Evolutionary conservation across 192 early-diverging fungal genomes (phyloP).

Genomic region (Rhizoclosmatium globosum): DNA sequence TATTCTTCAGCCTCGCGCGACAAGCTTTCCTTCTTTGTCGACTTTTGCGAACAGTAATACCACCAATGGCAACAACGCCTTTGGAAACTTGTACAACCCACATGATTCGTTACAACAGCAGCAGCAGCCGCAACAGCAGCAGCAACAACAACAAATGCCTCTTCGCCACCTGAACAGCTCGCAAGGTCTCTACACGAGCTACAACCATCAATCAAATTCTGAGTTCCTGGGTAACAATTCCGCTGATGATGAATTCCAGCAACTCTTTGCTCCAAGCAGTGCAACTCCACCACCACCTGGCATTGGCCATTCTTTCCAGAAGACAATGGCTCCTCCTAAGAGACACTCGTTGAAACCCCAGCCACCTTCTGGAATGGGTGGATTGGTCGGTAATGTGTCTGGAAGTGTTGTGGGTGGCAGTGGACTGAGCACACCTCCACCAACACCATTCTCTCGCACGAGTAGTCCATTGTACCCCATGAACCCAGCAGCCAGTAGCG

Average conservation of each 20-base stretch:
- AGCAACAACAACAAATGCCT: slow-evolving; percentile 27
- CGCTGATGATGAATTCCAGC: not conserved
- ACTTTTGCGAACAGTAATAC: slow-evolving; percentile 16
- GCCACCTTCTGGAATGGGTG: not conserved
- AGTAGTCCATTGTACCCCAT: slow-evolving; percentile 2
- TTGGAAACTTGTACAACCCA: slow-evolving; percentile 2
- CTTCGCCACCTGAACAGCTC: slow-evolving; percentile 25
- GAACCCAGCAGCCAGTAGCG: not conserved
- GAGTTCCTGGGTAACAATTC: not conserved
- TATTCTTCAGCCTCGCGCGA: slow-evolving; percentile 24
- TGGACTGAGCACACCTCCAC: slow-evolving; percentile 8
- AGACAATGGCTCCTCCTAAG: not conserved
- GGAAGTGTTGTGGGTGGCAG: not conserved
- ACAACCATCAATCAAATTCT: not conserved
- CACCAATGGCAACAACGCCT: not conserved
- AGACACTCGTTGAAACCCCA: not conserved
- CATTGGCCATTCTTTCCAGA: not conserved
- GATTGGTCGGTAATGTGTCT: not conserved
- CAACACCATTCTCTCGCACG: slow-evolving; percentile 10
- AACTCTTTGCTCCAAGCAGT: slow-evolving; percentile 6
- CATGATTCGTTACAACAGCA: slow-evolving; percentile 29
- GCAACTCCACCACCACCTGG: slow-evolving; percentile 18
- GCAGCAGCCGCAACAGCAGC: slow-evolving; percentile 28
- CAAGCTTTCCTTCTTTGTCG: slow-evolving; percentile 13
- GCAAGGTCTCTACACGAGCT: slow-evolving; percentile 1